Base-by-base conservation (phyloP, 345 rosid species). In the Excoecaria agallocha region DNA sequence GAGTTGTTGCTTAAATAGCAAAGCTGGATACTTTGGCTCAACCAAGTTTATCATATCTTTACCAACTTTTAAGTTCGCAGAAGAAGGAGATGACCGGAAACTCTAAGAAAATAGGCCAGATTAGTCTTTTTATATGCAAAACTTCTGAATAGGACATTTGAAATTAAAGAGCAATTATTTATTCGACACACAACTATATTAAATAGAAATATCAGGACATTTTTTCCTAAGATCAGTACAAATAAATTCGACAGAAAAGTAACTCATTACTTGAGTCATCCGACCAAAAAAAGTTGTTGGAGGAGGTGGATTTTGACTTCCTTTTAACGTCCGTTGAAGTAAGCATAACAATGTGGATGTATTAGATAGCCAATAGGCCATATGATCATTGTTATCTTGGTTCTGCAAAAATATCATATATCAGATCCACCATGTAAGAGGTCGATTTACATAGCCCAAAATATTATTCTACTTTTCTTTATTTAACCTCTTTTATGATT, bases 311-410 rank as follows among this genome's bases (percentile, higher is more conserved):
- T 90, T 93, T 73, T 79, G 80, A 75, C 84, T 76, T 61, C 68
- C 66, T 65, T 77, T 77, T 38, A 77, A 30, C 46, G 72, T 72
- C 78, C 76, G 84, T 84, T 95, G 94, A 77, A 93, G 93, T 88
- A 95, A 85, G 82, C 91, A 95, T 80, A 95, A 84, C 71, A 95
- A 81, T 43, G 92, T 75, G 4, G 99, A 93, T 69, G 96, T 88
- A 82, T 89, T 93, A 73, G 99, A 87, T 70, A 95, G 84, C 99
- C 99, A 95, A 84, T 95, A 95, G 52, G 98, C 93, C 96, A 95
- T 91, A 73, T 95, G 97, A 56, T 81, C 89, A 84, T 95, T 93
- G 85, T 89, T 82, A 70, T 91, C 99, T 88, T 95, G 94, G 76
- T 83, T 88, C 99, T 95, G 89, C 81, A 79, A 85, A 62, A 41